These are phyloP conservation scores for Cairneyella variabilis DNA, from an alignment of 495 filamentous ascomycete genomes.

Conservation along the genomic window DNA sequence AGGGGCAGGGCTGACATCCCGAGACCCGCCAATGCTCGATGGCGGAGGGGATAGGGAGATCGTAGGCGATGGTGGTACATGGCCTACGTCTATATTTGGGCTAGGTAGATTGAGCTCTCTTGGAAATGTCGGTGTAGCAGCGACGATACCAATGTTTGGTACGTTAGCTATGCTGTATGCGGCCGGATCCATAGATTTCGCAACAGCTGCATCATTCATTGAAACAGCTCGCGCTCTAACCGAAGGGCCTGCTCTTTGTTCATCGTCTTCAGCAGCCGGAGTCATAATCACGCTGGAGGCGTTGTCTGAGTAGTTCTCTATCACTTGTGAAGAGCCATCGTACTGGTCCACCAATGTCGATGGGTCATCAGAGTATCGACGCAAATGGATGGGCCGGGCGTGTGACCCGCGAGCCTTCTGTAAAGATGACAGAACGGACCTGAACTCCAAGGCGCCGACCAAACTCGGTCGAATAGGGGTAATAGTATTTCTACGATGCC, in stretches of 20 bases:
- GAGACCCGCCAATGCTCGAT: slow-evolving; percentile 22
- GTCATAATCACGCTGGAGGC: slow-evolving; percentile 15
- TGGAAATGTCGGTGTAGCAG: slow-evolving; percentile 21
- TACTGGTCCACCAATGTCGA: slow-evolving; percentile 19
- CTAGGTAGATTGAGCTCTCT: background rate
- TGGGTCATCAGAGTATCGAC: slow-evolving; percentile 69
- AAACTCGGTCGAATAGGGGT: slow-evolving; percentile 87
- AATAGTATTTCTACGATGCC: slow-evolving; percentile 67
- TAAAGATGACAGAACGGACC: slow-evolving; percentile 78
- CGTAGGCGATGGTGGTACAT: slow-evolving; percentile 24
- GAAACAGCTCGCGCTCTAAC: slow-evolving; percentile 56
- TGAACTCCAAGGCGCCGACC: slow-evolving; percentile 90
- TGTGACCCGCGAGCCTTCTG: slow-evolving; percentile 73
- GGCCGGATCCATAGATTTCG: slow-evolving; percentile 5
- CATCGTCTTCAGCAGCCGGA: slow-evolving; percentile 6
- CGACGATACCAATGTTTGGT: slow-evolving; percentile 24
- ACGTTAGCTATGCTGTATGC: slow-evolving; percentile 19
- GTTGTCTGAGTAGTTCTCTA: slow-evolving; percentile 19
- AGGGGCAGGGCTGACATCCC: slow-evolving; percentile 22
- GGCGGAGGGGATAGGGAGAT: slow-evolving; percentile 38
- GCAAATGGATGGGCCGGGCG: slow-evolving; percentile 59
- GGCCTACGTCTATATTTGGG: background rate
- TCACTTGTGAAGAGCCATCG: slow-evolving; percentile 19
- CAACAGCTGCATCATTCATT: slow-evolving; percentile 50
- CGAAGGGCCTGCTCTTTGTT: background rate